phyloP scores from a whole-genome alignment of 345 rosid genomes.

The Chamaenerion angustifolium region DNA sequence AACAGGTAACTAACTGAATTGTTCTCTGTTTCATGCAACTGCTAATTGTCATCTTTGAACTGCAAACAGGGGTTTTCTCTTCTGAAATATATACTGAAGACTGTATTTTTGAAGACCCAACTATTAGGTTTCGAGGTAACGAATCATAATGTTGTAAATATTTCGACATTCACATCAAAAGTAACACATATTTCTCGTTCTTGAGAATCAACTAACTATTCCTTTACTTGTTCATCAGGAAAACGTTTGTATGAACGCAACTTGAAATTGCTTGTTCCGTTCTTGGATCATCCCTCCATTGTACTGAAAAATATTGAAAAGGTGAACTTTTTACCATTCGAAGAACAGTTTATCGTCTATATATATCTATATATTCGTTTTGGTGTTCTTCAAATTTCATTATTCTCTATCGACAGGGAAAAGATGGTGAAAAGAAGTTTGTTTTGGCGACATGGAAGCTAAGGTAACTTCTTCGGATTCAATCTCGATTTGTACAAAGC shows the following conservation, averaged over 20 bases:
- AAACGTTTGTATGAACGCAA: slow-evolving; percentile 62
- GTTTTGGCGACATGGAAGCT: slow-evolving; percentile 65
- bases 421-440: slow-evolving; percentile 16
- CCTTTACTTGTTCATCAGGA: slow-evolving; percentile 26
- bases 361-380: neutral
- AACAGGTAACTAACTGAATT: slow-evolving; percentile 31
- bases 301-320: slow-evolving; percentile 44
- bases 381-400: slow-evolving; percentile 1
- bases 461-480: slow-evolving; percentile 30
- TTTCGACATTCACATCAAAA: too few relatives aligned
- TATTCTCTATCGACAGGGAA: slow-evolving; percentile 17
- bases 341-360: neutral
- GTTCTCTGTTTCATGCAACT: neutral
- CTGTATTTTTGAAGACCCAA: slow-evolving; percentile 83
- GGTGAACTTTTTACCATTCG: slow-evolving; percentile 20
- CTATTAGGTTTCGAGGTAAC: slow-evolving; percentile 71
- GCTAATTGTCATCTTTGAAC: neutral
- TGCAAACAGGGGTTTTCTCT: slow-evolving; percentile 49
- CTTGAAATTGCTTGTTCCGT: slow-evolving; percentile 74
- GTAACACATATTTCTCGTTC: too few relatives aligned
- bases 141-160: neutral
- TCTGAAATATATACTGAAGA: slow-evolving; percentile 46
- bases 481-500: neutral
- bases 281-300: slow-evolving; percentile 65
- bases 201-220: neutral